phyloP scores from a whole-genome alignment of 2,329 filamentous ascomycete genomes.

The Ilyonectria mors-panacis region DNA sequence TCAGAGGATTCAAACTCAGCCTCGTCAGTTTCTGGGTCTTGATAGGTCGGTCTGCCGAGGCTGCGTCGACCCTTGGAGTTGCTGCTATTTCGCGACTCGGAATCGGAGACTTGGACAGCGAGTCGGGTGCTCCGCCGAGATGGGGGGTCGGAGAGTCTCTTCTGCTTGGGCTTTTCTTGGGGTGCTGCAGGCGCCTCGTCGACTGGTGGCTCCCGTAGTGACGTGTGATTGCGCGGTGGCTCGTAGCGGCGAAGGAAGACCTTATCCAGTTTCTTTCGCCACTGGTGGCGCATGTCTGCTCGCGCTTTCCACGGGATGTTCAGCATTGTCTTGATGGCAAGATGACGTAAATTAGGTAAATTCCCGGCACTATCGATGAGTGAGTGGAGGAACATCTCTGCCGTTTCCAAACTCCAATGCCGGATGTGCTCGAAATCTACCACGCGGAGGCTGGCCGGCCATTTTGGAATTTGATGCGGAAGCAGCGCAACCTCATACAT shows the following conservation, averaged over 20 bases:
- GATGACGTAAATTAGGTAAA: constrained; percentile 76
- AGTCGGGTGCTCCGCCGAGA: constrained; percentile 58
- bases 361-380: constrained; percentile 79
- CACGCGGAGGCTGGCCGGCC: constrained; percentile 80
- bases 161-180: constrained; percentile 38
- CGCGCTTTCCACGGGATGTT: constrained; percentile 87
- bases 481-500: constrained; percentile 79
- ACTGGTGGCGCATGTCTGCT: constrained; percentile 82
- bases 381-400: constrained; percentile 84
- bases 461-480: constrained; percentile 77
- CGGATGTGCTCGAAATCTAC: constrained; percentile 85
- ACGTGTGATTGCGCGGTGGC: constrained; percentile 54
- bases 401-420: constrained; percentile 78
- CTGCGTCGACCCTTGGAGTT: constrained; percentile 36
- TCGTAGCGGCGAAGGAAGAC: constrained; percentile 72
- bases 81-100: constrained; percentile 41
- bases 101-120: constrained; percentile 47
- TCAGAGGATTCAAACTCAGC: constrained; percentile 57
- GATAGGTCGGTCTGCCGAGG: constrained; percentile 54
- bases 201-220: constrained; percentile 38
- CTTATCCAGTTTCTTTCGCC: constrained; percentile 78
- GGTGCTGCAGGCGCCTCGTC: constrained; percentile 13
- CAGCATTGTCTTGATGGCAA: constrained; percentile 84
- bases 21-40: constrained; percentile 62
- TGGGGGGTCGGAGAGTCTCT: constrained; percentile 40